Percentiles rank a stretch among this genome's conserved stretches.
Evolutionary conservation across 768 basidiomycete species (phyloP).

Genomic region (Rickenella mellea): DNA sequence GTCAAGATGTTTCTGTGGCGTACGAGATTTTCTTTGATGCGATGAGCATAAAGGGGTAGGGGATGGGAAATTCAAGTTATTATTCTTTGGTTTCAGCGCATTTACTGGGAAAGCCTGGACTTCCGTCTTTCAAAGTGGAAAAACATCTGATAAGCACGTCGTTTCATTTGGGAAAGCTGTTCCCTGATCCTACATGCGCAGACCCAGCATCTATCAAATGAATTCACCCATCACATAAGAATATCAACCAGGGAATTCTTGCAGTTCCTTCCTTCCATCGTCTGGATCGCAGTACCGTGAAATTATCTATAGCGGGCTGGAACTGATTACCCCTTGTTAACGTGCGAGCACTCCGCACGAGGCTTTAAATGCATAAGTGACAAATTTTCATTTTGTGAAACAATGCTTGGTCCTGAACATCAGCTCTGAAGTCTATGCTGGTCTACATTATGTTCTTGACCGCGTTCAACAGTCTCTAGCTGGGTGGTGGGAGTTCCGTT

Average conservation of each 20-base stretch:
- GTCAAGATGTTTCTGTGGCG: slow-evolving; percentile 11
- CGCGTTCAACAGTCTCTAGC: no score
- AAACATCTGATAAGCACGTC: slow-evolving; percentile 11
- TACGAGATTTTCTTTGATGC: slow-evolving; percentile 13
- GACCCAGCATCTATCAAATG: no score
- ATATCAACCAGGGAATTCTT: slow-evolving; percentile 12
- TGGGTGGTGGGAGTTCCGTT: no score
- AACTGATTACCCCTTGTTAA: slow-evolving; percentile 13
- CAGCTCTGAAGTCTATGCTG: no score
- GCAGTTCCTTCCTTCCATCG: slow-evolving; percentile 12
- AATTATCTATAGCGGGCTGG: slow-evolving; percentile 18
- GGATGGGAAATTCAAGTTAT: slow-evolving; percentile 18
- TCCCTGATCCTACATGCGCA: no score
- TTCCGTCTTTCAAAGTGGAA: no score
- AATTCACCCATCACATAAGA: no score
- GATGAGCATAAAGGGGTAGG: slow-evolving; percentile 11
- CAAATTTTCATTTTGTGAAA: slow-evolving; percentile 60
- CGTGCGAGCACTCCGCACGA: background rate
- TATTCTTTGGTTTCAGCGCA: background rate
- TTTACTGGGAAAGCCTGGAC: background rate
- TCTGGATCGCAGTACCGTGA: slow-evolving; percentile 14
- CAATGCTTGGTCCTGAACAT: slow-evolving; percentile 67
- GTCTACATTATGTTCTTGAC: no score
- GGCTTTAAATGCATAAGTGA: slow-evolving; percentile 22
- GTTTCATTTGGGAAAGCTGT: slow-evolving; percentile 14